These are phyloP conservation scores for Lepidium didymum DNA, from an alignment of 345 rosid genomes.

Conservation along the genomic window DNA sequence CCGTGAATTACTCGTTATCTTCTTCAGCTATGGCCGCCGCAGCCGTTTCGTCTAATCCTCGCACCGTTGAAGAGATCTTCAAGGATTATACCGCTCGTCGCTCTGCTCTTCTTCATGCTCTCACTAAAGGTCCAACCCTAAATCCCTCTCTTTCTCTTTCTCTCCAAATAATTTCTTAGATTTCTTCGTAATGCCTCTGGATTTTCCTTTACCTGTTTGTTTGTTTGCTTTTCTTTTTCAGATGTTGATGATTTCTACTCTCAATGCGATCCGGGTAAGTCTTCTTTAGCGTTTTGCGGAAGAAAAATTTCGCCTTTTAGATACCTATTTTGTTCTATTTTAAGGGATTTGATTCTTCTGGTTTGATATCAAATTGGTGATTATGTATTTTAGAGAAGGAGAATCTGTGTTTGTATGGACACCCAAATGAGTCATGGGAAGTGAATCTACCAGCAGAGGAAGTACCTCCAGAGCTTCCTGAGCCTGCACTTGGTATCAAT, in stretches of 20 bases:
- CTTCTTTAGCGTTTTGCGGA: background rate
- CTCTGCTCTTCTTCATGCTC: slow-evolving; percentile 81
- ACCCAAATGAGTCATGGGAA: slow-evolving; percentile 90
- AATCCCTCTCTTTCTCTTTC: background rate
- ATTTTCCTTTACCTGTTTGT: background rate
- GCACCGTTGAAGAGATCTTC: slow-evolving; percentile 93
- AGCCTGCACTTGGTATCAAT: slow-evolving; percentile 94
- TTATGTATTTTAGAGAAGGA: slow-evolving; percentile 59
- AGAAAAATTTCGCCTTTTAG: background rate
- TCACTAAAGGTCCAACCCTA: slow-evolving; percentile 50
- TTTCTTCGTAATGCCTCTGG: slow-evolving; percentile 9
- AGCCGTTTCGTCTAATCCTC: slow-evolving; percentile 52
- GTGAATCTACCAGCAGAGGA: slow-evolving; percentile 93
- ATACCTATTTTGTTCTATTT: background rate
- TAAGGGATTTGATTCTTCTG: slow-evolving; percentile 6
- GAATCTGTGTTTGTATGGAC: slow-evolving; percentile 90
- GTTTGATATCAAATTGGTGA: background rate
- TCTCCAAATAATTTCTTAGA: background rate
- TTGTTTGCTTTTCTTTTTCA: slow-evolving; percentile 18
- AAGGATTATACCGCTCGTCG: slow-evolving; percentile 79
- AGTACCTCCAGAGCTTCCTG: slow-evolving; percentile 97
- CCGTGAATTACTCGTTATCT: background rate
- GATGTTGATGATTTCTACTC: slow-evolving; percentile 88
- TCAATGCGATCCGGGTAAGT: slow-evolving; percentile 95
- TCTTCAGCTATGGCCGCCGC: slow-evolving; percentile 28